Percentiles rank a stretch among this genome's conserved stretches.
Conservation (phyloP, 441 rosid species). For the Bocquillonia castaneifolia region DNA sequence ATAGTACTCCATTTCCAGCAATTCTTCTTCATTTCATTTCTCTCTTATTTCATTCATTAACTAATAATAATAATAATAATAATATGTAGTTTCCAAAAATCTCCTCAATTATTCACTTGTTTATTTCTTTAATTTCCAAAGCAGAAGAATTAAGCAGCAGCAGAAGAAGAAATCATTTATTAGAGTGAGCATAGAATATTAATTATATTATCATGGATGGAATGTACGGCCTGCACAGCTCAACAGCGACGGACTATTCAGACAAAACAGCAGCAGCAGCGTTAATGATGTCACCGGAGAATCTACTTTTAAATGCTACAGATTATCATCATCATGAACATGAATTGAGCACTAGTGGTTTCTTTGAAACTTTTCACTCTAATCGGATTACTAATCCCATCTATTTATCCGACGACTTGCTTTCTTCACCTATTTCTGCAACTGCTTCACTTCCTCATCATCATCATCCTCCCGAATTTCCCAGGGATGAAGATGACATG, state of each 20-base stretch:
- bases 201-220: conserved; percentile 55
- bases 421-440: conserved; percentile 51
- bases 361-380: conserved; percentile 32
- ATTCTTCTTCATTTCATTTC: background rate
- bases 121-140: too few species aligned
- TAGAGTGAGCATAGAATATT: too few species aligned
- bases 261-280: conserved; percentile 37
- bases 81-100: too few species aligned
- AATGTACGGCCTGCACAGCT: conserved; percentile 57
- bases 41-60: too few species aligned
- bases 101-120: too few species aligned
- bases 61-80: too few species aligned
- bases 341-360: background rate
- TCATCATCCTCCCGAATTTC: conserved; percentile 43
- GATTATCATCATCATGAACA: conserved; percentile 59
- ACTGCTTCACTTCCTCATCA: conserved; percentile 52
- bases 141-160: too few species aligned
- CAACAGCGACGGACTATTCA: conserved; percentile 38
- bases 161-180: too few species aligned
- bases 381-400: conserved; percentile 38
- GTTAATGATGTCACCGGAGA: conserved; percentile 58
- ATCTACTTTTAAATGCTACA: conserved; percentile 46
- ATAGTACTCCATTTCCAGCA: conserved; percentile 36
- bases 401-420: conserved; percentile 59
- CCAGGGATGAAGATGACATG: conserved; percentile 34